Evolutionary conservation across 257 asterid species (phyloP).

Genomic region (Lithospermum erythrorhizon): DNA sequence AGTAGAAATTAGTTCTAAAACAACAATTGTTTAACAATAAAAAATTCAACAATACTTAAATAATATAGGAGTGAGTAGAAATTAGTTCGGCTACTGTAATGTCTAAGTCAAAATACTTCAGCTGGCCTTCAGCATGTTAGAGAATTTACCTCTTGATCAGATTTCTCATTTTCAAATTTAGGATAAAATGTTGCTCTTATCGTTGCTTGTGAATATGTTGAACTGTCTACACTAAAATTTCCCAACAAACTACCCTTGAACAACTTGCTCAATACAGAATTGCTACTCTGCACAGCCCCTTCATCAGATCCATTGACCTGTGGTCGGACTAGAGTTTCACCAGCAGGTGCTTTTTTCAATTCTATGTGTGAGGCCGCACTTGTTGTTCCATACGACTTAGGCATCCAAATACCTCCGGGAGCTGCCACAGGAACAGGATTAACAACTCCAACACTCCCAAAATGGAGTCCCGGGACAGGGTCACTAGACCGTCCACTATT

Average conservation of each 20-base stretch:
- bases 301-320: constrained; percentile 20
- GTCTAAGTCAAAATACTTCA: background rate
- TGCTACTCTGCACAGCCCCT: constrained; percentile 28
- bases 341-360: constrained; percentile 11
- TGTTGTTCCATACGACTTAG: constrained; percentile 57
- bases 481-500: constrained; percentile 28
- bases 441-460: constrained; percentile 28
- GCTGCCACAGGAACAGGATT: constrained; percentile 28
- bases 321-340: constrained; percentile 10
- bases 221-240: constrained; percentile 56
- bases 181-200: constrained; percentile 96
- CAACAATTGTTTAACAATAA: no score
- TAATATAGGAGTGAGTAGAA: no score
- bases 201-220: constrained; percentile 58
- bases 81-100: background rate
- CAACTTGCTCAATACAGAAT: constrained; percentile 40
- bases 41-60: no score
- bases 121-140: background rate
- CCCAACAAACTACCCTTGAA: constrained; percentile 48
- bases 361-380: constrained; percentile 16
- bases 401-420: constrained; percentile 47
- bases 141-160: constrained; percentile 76
- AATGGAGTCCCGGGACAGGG: constrained; percentile 27
- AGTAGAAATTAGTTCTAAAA: no score
- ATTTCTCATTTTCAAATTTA: constrained; percentile 92